Base-by-base conservation (phyloP, 202 grass and related monocot genomes). In the Brachypodium distachyon region DNA sequence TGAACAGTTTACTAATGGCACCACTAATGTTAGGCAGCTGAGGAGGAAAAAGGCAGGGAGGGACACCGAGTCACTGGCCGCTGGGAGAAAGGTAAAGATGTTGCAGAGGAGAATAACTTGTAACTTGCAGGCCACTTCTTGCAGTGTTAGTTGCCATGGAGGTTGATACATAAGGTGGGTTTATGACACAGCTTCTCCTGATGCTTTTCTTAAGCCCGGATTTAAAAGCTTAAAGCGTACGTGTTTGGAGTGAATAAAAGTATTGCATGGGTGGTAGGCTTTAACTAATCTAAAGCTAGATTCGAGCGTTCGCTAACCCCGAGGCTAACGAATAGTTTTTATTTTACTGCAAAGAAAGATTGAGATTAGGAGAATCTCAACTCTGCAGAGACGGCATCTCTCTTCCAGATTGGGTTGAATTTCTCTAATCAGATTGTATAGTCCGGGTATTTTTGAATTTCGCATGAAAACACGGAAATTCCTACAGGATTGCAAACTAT, bases 281-380 rank as follows among this genome's bases (percentile, higher is more conserved):
- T 89, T 81, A 88, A 89, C 72, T 89, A 89, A 85, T 81, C 57
- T 73, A 89, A 89, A 89, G 86, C 86, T 85, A 85, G 82, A 85
- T 85, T 85, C 86, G 82, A 81, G 86, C 86, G 6, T 65, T 64
- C 16, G 57, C 57, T 43, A 26, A 21, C 50, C 77, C 86, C 82
- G 72, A 89, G 86, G 72, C 81, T 89, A 85, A 77, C 77, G 77
- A 89, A 81, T 89, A 46, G 77, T 81, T 88, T 55, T 61, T 12
- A 27, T 62, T 36, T 62, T 85, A 32, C 69, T 13, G 80, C 81
- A 81, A 56, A 66, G 56, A 84, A 81, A 84, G 81, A 81, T 84
- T 59, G 81, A 84, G 86, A 77, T 77, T 72, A 84, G 81, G 86
- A 71, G 55, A 84, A 84, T 84, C 81, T 77, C 81, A 88, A 75